Conservation (phyloP, 2,329 filamentous ascomycete genomes). For the Cladosporium sp. region DNA sequence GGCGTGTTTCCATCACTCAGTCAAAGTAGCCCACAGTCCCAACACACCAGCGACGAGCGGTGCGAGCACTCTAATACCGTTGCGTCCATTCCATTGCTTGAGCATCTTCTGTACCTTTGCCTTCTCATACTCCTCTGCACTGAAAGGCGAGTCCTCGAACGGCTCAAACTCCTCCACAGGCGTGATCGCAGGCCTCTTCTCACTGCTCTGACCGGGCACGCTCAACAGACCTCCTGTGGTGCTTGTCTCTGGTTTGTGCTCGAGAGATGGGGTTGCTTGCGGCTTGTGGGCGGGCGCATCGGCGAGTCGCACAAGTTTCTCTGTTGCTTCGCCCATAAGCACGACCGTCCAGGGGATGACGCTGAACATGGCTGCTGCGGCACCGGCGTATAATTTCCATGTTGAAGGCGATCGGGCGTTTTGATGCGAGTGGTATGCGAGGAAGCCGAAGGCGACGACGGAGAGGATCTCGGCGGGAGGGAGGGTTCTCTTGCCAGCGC, state of each 20-base stretch:
- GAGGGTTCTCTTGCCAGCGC: slow-evolving; percentile 11
- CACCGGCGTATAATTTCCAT: slow-evolving; percentile 17
- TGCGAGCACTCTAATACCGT: slow-evolving; percentile 11
- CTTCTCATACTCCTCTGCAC: slow-evolving; percentile 17
- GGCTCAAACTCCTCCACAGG: slow-evolving; percentile 18
- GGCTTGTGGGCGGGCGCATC: slow-evolving; percentile 5
- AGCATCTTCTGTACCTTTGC: slow-evolving; percentile 17
- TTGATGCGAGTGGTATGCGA: slow-evolving; percentile 12
- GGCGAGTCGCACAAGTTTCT: slow-evolving; percentile 15
- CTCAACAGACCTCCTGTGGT: neutral
- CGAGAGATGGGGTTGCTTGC: neutral
- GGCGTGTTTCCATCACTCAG: slow-evolving; percentile 1
- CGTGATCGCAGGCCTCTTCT: slow-evolving; percentile 10
- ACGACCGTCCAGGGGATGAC: slow-evolving; percentile 15
- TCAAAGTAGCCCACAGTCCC: slow-evolving; percentile 15
- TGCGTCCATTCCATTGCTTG: slow-evolving; percentile 12
- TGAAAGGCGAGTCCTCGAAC: slow-evolving; percentile 17
- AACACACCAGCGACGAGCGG: slow-evolving; percentile 13
- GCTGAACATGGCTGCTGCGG: slow-evolving; percentile 14
- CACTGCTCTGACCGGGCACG: slow-evolving; percentile 3
- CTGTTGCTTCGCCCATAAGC: slow-evolving; percentile 11
- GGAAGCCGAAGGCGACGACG: slow-evolving; percentile 13
- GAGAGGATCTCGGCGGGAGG: slow-evolving; percentile 15
- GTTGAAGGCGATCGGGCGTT: neutral
- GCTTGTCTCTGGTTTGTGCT: neutral